Base-by-base conservation (phyloP, 192 early-diverging fungal species). In the Piromyces finnis region DNA sequence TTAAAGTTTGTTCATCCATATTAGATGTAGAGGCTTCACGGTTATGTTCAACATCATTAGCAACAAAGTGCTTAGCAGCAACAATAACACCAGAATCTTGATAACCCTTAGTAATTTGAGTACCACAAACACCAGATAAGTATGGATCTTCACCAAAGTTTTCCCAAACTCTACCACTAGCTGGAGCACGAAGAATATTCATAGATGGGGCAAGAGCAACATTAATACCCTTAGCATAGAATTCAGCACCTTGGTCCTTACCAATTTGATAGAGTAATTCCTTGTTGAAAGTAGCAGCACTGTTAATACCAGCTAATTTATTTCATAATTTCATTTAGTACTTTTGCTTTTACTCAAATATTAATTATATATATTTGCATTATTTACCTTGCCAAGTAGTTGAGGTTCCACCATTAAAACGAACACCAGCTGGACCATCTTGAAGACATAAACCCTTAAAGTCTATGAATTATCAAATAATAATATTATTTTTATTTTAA, bases 211-310 rank as follows among this genome's bases (percentile, higher is more conserved):
- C 90, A 17, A 92, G 83, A 32, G 85, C 84, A 28, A 91, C 59
- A 82, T 90, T 85, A 77, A 90, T 82, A 77, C 91, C 91, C 77
- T 87, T 91, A 77, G 82, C 84, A 16, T 84, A 41, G 59, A 90
- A 88, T 81, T 92, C 91, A 79, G 88, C 81, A 28, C 86, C 91
- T 82, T 91, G 83, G 29, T 81, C 77, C 22, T 78, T 59, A 28
- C 86, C 91, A 41, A 89, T 83, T n/a, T 82, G 15, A 28, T 82
- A 59, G 35, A 92, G 86, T 29, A 89, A 78, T 29, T 79, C 32
- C 14, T 82, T 68, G 83, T 92, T 90, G 80, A 89, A 92, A 13
- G 91, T 89, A 9, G 91, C 84, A 30, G 91, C 91, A 77, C 85
- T 83, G 79, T 92, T 91, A 78, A 88, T 89, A 39, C 86, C 51